phyloP scores from a whole-genome alignment of 1,284 basidiomycete genomes.

The Cronartium quercuum region DNA sequence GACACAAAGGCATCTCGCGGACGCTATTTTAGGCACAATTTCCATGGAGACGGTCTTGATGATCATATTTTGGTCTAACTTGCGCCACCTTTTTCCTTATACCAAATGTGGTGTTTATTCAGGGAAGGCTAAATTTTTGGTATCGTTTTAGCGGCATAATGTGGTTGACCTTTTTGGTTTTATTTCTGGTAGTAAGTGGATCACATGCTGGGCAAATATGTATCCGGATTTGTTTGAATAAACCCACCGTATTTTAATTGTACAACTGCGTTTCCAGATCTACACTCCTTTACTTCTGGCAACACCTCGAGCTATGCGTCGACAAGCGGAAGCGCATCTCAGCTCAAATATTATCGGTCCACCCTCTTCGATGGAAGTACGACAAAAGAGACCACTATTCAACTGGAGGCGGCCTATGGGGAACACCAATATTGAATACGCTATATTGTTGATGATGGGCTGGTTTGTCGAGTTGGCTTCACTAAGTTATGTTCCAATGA shows the following conservation, averaged over 20 bases:
- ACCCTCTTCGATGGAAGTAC: not conserved
- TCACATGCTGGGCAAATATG: not conserved
- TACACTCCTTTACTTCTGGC: slow-evolving; percentile 4
- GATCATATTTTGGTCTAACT: not conserved
- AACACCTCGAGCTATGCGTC: slow-evolving; percentile 1
- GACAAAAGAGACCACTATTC: not conserved
- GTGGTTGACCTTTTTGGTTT: not conserved
- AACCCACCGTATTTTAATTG: too few species aligned
- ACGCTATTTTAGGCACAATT: not conserved
- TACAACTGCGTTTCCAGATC: not conserved
- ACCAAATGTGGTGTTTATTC: not conserved
- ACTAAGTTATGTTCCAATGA: not conserved
- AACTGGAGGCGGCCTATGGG: not conserved
- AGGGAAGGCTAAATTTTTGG: not conserved
- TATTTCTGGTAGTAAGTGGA: not conserved
- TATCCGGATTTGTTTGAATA: too few species aligned
- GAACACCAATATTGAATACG: not conserved
- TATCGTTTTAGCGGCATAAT: not conserved
- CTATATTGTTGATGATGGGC: not conserved
- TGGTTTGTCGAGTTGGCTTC: slow-evolving; percentile 2
- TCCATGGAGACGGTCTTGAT: not conserved
- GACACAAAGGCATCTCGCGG: too few species aligned
- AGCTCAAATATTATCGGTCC: not conserved
- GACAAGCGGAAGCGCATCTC: not conserved
- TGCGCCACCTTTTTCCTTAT: not conserved